These are phyloP conservation scores for Paralagenidium karlingii DNA, from an alignment of 352 stramenopile genomes.

Conservation along the genomic window DNA sequence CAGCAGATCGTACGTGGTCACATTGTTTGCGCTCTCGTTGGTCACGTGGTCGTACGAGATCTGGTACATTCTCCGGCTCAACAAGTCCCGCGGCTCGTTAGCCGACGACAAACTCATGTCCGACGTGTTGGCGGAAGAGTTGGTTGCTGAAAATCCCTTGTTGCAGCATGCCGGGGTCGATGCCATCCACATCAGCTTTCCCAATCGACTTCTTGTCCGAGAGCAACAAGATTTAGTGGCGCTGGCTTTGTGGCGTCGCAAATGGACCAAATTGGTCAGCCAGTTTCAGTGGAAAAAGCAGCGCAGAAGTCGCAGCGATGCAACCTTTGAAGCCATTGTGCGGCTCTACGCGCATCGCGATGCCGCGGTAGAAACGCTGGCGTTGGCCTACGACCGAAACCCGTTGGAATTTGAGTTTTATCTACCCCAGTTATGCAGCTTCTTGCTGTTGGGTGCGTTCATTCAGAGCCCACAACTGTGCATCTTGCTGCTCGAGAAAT, in stretches of 20 bases:
- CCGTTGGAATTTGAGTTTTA: slow-evolving; percentile 75
- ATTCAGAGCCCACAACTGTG: slow-evolving; percentile 46
- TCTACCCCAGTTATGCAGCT: slow-evolving; percentile 71
- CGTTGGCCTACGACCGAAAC: slow-evolving; percentile 31
- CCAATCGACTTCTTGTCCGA: slow-evolving; percentile 5
- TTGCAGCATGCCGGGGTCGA: slow-evolving; percentile 1
- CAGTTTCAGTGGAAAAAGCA: slow-evolving; percentile 36
- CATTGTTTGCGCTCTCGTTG: slow-evolving; percentile 29
- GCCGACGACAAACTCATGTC: slow-evolving; percentile 48
- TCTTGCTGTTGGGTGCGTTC: slow-evolving; percentile 61
- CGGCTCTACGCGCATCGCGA: slow-evolving; percentile 74
- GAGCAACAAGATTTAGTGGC: slow-evolving; percentile 24
- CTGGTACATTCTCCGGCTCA: slow-evolving; percentile 66
- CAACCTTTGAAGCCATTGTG: slow-evolving; percentile 73
- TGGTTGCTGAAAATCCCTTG: not conserved
- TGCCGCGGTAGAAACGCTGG: slow-evolving; percentile 36
- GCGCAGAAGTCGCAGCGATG: too few relatives aligned
- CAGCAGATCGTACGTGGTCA: slow-evolving; percentile 38
- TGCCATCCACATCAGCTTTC: too few relatives aligned
- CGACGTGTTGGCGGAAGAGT: slow-evolving; percentile 33
- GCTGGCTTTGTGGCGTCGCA: slow-evolving; percentile 41
- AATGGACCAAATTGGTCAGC: slow-evolving; percentile 65
- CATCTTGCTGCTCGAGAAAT: slow-evolving; percentile 63
- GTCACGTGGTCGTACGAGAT: slow-evolving; percentile 44
- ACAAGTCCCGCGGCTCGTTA: slow-evolving; percentile 46